Base-by-base conservation (phyloP, 495 filamentous ascomycete genomes). In the Darksidea phi region DNA sequence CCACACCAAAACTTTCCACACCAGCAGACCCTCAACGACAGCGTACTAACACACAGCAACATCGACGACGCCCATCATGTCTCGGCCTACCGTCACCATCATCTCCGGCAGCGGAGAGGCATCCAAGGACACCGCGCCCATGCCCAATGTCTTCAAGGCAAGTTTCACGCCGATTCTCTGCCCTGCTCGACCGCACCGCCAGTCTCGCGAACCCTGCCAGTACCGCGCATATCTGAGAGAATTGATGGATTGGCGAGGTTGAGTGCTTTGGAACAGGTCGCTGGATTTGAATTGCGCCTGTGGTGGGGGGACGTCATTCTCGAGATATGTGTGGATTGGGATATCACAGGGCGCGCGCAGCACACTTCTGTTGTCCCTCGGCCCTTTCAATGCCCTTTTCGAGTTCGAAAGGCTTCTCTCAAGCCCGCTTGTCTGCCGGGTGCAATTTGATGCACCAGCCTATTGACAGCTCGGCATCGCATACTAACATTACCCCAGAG, bases 81-180 rank as follows among this genome's bases (percentile, higher is more conserved):
- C 47, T 10, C 28, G 61, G 21, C 61, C 61, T 15, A 64, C 61
- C 4, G 61, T 64, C 78, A 89, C 90, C 74, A 90, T 98, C 79
- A 84, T 95, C 81, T 82, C 84, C 75, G 89, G 88, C 76, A 91
- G 95, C 85, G 95, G 94, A 80, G 82, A 86, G 77, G 79, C 93
- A 79, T 88, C 86, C 80, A 88, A 88, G 74, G 83, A 84, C 72
- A 92, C 91, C 71, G 83, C 88, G 77, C 85, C 93, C 73, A 87
- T 98, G 64, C 94, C 94, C 70, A 82, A 88, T 74, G 94, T 98
- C 78, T 98, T 98, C 87, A 82, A 83, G 76, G 82, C 89, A n/a
- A 56, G 64, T 61, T 15, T 6, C 4, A 4, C 20, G n/a, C 10
- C 36, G 26, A 7, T 34, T 15, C 21, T 24, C 36, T 18, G 42